Percentiles rank a stretch among this genome's conserved stretches.
phyloP scores from a whole-genome alignment of 2,329 filamentous ascomycete genomes.

The Sporothrix humicola region DNA sequence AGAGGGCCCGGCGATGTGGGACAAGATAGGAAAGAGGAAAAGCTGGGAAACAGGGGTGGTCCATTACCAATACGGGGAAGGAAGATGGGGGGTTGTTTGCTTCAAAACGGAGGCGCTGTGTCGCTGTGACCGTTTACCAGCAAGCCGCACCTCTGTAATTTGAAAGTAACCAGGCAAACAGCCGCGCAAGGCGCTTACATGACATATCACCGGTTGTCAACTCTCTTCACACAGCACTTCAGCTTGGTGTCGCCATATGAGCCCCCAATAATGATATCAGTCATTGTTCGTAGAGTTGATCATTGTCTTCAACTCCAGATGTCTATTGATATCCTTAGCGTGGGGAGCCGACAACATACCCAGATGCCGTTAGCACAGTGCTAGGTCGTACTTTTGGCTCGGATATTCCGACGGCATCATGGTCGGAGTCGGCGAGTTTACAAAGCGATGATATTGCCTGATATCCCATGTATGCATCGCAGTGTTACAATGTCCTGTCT shows the following conservation, averaged over 20 bases:
- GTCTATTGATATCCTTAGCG: not conserved
- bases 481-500: not conserved
- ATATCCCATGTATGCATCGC: not conserved
- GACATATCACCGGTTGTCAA: not conserved
- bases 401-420: not conserved
- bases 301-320: not conserved
- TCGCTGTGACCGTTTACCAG: slow-evolving; percentile 14
- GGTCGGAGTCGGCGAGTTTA: not conserved
- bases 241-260: not conserved
- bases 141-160: not conserved
- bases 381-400: not conserved
- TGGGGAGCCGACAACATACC: not conserved
- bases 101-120: not conserved
- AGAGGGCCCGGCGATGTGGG: slow-evolving; percentile 23
- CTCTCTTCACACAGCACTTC: not conserved
- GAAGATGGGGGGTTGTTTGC: not conserved
- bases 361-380: not conserved
- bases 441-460: not conserved
- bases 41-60: not conserved
- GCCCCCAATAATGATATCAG: not conserved
- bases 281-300: not conserved
- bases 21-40: slow-evolving; percentile 19
- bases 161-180: not conserved
- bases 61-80: not conserved
- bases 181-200: slow-evolving; percentile 8